A percentile compares a stretch with the other conserved stretches of the same genome.
Conservation (phyloP, 345 rosid species). For the Clarkia xantiana region DNA sequence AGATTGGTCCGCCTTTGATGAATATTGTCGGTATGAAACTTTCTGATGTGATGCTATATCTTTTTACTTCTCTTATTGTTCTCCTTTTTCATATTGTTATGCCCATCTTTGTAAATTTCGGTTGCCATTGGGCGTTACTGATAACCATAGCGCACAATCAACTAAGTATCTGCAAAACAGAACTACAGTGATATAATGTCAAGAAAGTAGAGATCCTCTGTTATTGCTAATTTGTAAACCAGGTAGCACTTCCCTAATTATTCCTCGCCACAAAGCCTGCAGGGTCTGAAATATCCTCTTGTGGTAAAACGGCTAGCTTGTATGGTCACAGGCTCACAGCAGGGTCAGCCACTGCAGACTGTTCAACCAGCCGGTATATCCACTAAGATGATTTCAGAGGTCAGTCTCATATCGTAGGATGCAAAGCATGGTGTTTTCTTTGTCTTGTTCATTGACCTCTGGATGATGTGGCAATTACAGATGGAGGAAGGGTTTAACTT, state of each 20-base stretch:
- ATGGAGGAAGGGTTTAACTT: constrained; percentile 57
- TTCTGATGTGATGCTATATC: constrained; percentile 1
- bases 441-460: neutral
- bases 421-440: neutral
- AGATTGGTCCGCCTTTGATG: constrained; percentile 54
- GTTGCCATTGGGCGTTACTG: too few relatives aligned
- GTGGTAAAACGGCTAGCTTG: constrained; percentile 69
- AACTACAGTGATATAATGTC: too few relatives aligned
- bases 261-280: constrained; percentile 26
- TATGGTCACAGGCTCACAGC: constrained; percentile 49
- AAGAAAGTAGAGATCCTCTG: too few relatives aligned
- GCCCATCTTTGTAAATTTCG: neutral
- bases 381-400: constrained; percentile 37
- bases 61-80: neutral
- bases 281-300: constrained; percentile 70
- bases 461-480: constrained; percentile 20
- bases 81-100: neutral
- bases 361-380: constrained; percentile 47
- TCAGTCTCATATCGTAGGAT: constrained; percentile 14
- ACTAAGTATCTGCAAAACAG: too few relatives aligned
- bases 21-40: constrained; percentile 55
- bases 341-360: constrained; percentile 34
- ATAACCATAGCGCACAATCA: too few relatives aligned
- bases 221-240: too few relatives aligned
- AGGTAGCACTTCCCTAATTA: neutral